Evolutionary conservation across 208 protist genomes (phyloP), one percentile per base, ranked within the genome.

Genomic region (Wallacemonas sp.): DNA sequence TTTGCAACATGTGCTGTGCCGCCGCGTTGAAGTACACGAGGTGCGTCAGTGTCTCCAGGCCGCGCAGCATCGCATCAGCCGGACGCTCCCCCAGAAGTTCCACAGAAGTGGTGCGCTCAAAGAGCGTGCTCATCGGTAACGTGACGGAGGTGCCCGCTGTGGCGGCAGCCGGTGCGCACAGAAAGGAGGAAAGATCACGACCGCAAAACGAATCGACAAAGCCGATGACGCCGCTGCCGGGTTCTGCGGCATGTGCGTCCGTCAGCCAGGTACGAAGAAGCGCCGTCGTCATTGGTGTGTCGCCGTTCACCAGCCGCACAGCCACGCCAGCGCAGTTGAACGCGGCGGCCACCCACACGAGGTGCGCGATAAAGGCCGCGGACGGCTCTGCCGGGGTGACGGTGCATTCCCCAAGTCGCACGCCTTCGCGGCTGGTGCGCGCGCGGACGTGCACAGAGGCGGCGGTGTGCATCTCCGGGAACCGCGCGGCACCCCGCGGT

Each of bases 1-100:
- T 79, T 49, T 66, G 75, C 5, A 86, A 26, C 25, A 59, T 36
- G 52, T 41, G 22, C 38, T 69, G 57, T 23, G 2, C 25, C n/a
- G 42, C 50, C 1, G 70, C 69, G 20, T 62, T 65, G 36, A 92
- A 61, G 16, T 33, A 20, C 22, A 50, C 68, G 18, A 88, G 67
- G 2, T 29, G 39, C 16, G 61, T 52, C 4, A 86, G 49, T 54
- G 72, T 57, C 68, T 69, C 42, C 18, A 82, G 46, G 10, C 67
- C 77, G 42, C 36, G 61, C 28, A 87, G 62, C n/a, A 52, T 55
- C 8, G 54, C 45, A 28, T 76, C 68, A 54, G 59, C 70, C 16
- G 29, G 48, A 22, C 46, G 61, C 3, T 57, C 49, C 1, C 63
- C 70, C 2, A 76, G 48, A 20, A 86, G 59, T 8, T 57, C 25